Conservation (phyloP, 768 basidiomycete species). For the Thelephora aurantiotincta region DNA sequence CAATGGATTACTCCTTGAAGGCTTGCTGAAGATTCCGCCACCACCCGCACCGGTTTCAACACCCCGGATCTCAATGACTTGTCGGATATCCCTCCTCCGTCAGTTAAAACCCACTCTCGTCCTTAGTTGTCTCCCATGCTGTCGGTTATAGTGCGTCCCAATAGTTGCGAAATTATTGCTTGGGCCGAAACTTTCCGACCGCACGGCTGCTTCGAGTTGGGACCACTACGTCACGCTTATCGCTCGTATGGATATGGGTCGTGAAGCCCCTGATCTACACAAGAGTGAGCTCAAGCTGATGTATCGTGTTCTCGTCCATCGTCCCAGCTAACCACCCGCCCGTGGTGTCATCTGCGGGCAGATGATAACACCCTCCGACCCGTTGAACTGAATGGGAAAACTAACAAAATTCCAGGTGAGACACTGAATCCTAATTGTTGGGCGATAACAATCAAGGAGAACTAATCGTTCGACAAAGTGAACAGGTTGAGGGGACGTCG, state of each 20-base stretch:
- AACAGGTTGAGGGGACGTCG: no score
- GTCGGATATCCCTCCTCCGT: not conserved
- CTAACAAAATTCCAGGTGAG: no score
- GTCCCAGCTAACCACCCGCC: no score
- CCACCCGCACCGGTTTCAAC: not conserved
- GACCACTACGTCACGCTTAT: conserved; percentile 39
- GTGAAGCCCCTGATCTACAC: conserved; percentile 32
- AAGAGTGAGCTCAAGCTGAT: conserved; percentile 52
- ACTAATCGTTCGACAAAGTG: no score
- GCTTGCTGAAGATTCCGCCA: not conserved
- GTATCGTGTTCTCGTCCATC: no score
- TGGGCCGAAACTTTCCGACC: conserved; percentile 48
- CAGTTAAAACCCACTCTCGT: not conserved
- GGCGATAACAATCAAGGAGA: no score
- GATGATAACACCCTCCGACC: no score
- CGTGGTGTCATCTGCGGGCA: no score
- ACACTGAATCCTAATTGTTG: no score
- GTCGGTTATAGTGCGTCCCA: conserved; percentile 10
- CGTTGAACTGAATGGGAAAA: no score
- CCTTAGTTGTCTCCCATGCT: not conserved
- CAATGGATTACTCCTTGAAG: conserved; percentile 1
- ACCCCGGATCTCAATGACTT: not conserved
- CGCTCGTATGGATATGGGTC: conserved; percentile 47
- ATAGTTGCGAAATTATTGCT: conserved; percentile 43
- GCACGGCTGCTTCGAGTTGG: conserved; percentile 53